Base-by-base conservation (phyloP, 306 rosid species). In the Cicer cuneatum region DNA sequence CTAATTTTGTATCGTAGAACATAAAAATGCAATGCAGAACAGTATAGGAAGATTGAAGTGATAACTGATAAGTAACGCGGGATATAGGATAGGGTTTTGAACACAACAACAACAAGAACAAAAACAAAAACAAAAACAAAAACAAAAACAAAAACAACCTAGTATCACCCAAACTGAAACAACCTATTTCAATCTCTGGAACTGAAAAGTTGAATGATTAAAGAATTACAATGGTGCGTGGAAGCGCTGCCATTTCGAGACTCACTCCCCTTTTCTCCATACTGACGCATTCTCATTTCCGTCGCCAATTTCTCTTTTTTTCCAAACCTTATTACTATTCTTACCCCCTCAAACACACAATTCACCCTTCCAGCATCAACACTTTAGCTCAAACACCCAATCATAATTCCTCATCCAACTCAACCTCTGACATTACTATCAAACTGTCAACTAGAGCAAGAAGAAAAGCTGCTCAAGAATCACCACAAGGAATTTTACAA, bases 401-500 rank as follows among this genome's bases (percentile, higher is more conserved):
- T 6, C 33, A 29, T 29, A 29, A 29, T 29, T 29, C 33, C 33
- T 42, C 46, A 69, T 3, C 61, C 37, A 54, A 9, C 33, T 5
- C 33, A 29, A 29, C 33, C 33, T 2, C 33, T 29, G 0, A 29
- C 33, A 4, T 29, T 3, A 14, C 40, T 4, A 24, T 59, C 15
- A 40, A 38, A 57, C 47, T 80, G 72, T 79, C 93, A 8, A 56
- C 4, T 16, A 89, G 73, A 72, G 74, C 75, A 3, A 78, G 16
- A 74, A 87, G 64, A 80, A 90, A 85, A 84, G 89, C 87, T 6
- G 45, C 10, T 33, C 19, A 33, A 0, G 87, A 88, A 9, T 87
- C 87, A 3, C 97, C 97, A 0, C 85, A 81, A 21, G 88, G 85
- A 11, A 57, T 90, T 19, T 85, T 94, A 2, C 78, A 15, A 33